Evolutionary conservation across 148 eudicot species (phyloP).

Genomic region (Rhododendron kiyosumense): DNA sequence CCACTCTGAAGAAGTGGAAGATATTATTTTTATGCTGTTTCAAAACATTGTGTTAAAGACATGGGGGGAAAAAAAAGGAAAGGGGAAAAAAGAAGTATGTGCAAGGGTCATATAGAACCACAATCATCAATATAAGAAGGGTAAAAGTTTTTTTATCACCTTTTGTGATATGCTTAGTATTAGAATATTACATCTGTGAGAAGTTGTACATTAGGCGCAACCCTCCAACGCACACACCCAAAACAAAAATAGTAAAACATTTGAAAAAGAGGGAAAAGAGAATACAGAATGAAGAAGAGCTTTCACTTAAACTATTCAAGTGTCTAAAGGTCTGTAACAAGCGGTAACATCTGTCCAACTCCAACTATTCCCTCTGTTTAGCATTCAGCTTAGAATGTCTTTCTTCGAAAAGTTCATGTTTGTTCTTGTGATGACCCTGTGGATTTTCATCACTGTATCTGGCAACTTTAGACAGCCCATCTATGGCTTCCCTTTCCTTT

Average conservation of each 20-base stretch:
- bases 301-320: background rate
- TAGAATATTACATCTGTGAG: background rate
- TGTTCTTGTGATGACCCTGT: conserved; percentile 21
- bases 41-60: background rate
- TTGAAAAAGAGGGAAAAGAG: too few species aligned
- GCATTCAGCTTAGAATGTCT: conserved; percentile 12
- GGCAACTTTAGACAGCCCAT: conserved; percentile 15
- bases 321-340: background rate
- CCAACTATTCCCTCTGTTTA: conserved; percentile 12
- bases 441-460: conserved; percentile 23
- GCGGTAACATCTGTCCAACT: background rate
- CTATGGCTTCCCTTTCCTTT: conserved; percentile 31
- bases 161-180: background rate
- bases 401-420: conserved; percentile 10
- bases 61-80: too few species aligned
- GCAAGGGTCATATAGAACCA: background rate
- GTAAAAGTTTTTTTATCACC: background rate
- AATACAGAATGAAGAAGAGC: background rate
- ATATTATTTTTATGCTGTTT: background rate
- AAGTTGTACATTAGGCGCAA: background rate
- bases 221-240: background rate
- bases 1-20: background rate
- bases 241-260: background rate
- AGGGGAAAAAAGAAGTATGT: background rate
- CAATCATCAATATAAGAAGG: background rate